A percentile compares a stretch with the other conserved stretches of the same genome.
Evolutionary conservation across 306 rosid genomes (phyloP).

Genomic region (Sphenostylis stenocarpa): DNA sequence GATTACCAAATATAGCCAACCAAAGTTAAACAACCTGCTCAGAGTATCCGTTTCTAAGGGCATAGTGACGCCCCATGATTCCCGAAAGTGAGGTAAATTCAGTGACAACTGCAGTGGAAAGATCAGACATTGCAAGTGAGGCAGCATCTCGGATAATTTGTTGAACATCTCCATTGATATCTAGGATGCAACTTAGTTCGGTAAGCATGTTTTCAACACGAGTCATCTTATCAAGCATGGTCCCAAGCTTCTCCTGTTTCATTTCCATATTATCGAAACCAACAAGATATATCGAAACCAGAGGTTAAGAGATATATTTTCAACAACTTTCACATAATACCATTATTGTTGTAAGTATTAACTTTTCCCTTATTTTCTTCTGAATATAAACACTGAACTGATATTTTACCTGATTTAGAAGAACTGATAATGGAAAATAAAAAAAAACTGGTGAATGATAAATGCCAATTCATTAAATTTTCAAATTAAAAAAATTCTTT

Average conservation of each 20-base stretch:
- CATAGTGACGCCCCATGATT: conserved; percentile 93
- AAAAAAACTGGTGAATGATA: background rate
- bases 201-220: conserved; percentile 62
- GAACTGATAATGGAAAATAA: background rate
- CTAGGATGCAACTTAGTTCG: conserved; percentile 56
- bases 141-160: conserved; percentile 68
- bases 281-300: conserved; percentile 27
- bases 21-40: conserved; percentile 64
- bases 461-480: conserved; percentile 19
- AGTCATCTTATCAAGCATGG: conserved; percentile 90
- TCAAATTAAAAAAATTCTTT: background rate
- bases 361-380: background rate
- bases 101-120: conserved; percentile 89
- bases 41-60: conserved; percentile 88
- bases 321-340: conserved; percentile 8
- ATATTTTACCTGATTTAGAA: background rate
- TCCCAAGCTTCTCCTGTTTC: conserved; percentile 86
- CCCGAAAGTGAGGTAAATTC: conserved; percentile 95
- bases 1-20: conserved; percentile 2
- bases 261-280: conserved; percentile 35
- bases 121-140: conserved; percentile 97
- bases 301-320: conserved; percentile 17
- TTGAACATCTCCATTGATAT: conserved; percentile 49
- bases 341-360: conserved; percentile 1
- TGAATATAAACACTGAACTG: background rate